Percentiles rank a stretch among this genome's conserved stretches.
Evolutionary conservation across 2,329 filamentous ascomycete species (phyloP).

Genomic region (Penicillium sp.): DNA sequence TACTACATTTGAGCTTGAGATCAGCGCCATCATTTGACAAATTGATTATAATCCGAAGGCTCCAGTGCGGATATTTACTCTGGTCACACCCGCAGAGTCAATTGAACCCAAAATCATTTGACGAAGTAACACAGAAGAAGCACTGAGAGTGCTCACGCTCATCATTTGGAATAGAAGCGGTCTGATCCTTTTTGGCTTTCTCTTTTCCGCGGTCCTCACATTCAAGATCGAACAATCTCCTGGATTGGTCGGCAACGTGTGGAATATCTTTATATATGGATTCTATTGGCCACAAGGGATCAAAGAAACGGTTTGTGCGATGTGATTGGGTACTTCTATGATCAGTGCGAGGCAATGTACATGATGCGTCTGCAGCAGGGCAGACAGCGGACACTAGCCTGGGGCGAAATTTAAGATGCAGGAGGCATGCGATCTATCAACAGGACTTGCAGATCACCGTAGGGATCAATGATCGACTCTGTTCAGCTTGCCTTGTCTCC

Average conservation of each 20-base stretch:
- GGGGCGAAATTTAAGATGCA: background rate
- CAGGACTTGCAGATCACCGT: conserved; percentile 2
- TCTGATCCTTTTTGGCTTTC: no score
- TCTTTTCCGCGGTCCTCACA: background rate
- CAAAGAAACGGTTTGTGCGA: background rate
- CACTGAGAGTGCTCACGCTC: background rate
- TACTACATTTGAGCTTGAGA: no score
- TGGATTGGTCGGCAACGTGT: background rate
- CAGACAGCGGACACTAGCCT: background rate
- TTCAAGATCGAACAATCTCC: background rate
- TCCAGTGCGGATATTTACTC: no score
- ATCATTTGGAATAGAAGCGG: background rate
- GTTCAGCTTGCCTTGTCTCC: conserved; percentile 4
- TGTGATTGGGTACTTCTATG: background rate
- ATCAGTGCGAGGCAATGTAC: background rate
- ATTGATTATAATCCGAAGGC: no score
- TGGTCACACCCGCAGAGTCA: background rate
- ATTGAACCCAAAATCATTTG: background rate
- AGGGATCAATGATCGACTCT: conserved; percentile 7
- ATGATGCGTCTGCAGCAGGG: background rate
- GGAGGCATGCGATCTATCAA: conserved; percentile 8
- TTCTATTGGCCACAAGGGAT: background rate
- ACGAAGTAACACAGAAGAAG: background rate
- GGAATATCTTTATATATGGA: background rate
- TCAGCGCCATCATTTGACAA: no score